Base-by-base conservation (phyloP, 257 asterid genomes). In the Nicotiana attenuata region DNA sequence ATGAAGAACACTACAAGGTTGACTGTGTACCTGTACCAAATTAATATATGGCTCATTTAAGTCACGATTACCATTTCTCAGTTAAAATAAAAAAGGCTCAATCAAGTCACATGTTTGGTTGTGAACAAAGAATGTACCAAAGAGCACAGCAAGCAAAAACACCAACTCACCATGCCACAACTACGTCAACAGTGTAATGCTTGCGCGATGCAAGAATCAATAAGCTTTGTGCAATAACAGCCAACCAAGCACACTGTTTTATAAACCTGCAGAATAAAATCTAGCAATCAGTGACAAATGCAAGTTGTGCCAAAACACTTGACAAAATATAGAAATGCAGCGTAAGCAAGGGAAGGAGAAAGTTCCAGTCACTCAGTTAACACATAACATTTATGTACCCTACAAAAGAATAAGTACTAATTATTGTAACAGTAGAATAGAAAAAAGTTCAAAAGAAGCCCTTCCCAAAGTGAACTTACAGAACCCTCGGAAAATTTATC, bases 121-220 rank as follows among this genome's bases (percentile, higher is more conserved):
- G 7, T 41, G 69, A 10, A 68, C 24, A 59, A 59, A 50, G 31
- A 73, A 47, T 73, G n/a, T 16, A 10, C 41, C 15, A 47, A 59
- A 82, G 68, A 77, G 22, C 65, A 3, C 10, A n/a, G 6, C 11
- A 16, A 17, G 63, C n/a, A 59, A 65, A 28, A 78, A 65, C 38
- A 35, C 65, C 56, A 56, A 53, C 61, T 87, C 91, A 95, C 99
- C 99, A 96, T 85, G 99, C 99, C 83, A 96, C 99, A 6, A 94
- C 89, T 2, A 96, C 93, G 81, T 96, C 99, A 50, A 96, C 99
- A 2, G 97, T 92, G 88, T 96, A 96, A 86, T 96, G 99, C 87
- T 96, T 96, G 26, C 98, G 97, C 7, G 99, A 94, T 56, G 98
- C 98, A 64, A 96, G 83, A 41, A 96, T 96, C 96, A 96, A 89